Percentiles rank a stretch among this genome's conserved stretches.
phyloP scores from a whole-genome alignment of 805 yeast genomes.

The Teunomyces gatunensis region DNA sequence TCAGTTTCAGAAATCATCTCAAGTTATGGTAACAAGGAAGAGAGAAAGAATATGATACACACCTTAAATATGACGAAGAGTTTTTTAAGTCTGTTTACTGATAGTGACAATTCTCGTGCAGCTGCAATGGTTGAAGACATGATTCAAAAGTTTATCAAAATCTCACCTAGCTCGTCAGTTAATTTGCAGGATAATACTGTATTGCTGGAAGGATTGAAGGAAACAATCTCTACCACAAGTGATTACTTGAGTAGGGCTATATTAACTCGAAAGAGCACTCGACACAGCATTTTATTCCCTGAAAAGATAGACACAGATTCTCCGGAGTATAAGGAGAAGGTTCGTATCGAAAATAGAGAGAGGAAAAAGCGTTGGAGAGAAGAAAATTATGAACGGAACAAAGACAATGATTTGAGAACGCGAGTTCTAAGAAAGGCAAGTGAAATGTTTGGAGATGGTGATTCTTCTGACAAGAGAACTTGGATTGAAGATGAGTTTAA shows the following conservation, averaged over 20 bases:
- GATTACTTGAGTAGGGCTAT: slow-evolving; percentile 10
- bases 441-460: slow-evolving; percentile 59
- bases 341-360: slow-evolving; percentile 67
- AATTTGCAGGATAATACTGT: slow-evolving; percentile 10
- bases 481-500: slow-evolving; percentile 80
- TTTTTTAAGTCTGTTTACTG: slow-evolving; percentile 19
- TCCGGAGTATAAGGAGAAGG: slow-evolving; percentile 50
- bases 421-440: slow-evolving; percentile 74
- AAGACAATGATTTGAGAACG: slow-evolving; percentile 82
- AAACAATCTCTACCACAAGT: slow-evolving; percentile 8
- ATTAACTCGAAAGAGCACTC: slow-evolving; percentile 18
- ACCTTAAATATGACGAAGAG: slow-evolving; percentile 31
- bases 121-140: slow-evolving; percentile 23
- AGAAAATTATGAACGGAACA: slow-evolving; percentile 73
- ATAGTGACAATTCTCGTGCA: slow-evolving; percentile 16
- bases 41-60: slow-evolving; percentile 23
- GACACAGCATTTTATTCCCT: slow-evolving; percentile 10
- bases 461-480: slow-evolving; percentile 48
- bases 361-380: slow-evolving; percentile 84
- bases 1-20: slow-evolving; percentile 20
- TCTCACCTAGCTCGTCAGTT: neutral
- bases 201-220: slow-evolving; percentile 5
- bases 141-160: slow-evolving; percentile 13
- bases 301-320: slow-evolving; percentile 28
- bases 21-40: slow-evolving; percentile 20